Percentiles rank a stretch among this genome's conserved stretches.
phyloP scores from a whole-genome alignment of 2,329 filamentous ascomycete species.

The Uncinocarpus reesii region DNA sequence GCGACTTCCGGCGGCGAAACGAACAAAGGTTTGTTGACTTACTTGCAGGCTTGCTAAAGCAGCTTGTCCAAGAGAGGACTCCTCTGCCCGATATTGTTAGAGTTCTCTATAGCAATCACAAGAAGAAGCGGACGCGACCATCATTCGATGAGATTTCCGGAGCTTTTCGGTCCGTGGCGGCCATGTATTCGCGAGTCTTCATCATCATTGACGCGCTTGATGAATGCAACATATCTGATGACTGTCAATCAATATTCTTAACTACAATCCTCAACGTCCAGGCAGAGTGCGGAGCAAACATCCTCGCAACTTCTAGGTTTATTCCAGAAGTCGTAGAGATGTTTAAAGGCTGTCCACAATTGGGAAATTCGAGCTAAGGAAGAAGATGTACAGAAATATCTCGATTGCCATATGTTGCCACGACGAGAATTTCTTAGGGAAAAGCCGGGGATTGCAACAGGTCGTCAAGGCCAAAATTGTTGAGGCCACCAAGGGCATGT shows the following conservation, averaged over 20 bases:
- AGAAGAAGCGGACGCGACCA: conserved; percentile 1
- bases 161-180: conserved; percentile 1
- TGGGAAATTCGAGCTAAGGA: conserved; percentile 9
- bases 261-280: too few relatives aligned
- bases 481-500: too few relatives aligned
- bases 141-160: conserved; percentile 11
- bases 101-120: conserved; percentile 12
- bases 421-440: too few relatives aligned
- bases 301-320: too few relatives aligned
- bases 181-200: conserved; percentile 12
- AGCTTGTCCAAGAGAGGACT: conserved; percentile 2
- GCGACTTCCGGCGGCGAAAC: background rate
- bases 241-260: conserved; percentile 9
- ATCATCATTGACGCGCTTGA: conserved; percentile 21
- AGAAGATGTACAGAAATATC: conserved; percentile 15
- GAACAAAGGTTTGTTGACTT: background rate
- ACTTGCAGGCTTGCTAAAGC: conserved; percentile 9
- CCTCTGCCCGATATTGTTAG: conserved; percentile 7
- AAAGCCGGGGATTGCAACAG: too few relatives aligned
- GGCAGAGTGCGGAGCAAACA: too few relatives aligned
- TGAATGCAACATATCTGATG: conserved; percentile 16
- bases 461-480: too few relatives aligned
- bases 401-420: too few relatives aligned
- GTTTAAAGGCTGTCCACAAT: too few relatives aligned
- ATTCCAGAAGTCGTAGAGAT: too few relatives aligned